These are phyloP conservation scores for Hanseniaspora nectarophila DNA, from an alignment of 805 yeast species.

Conservation along the genomic window DNA sequence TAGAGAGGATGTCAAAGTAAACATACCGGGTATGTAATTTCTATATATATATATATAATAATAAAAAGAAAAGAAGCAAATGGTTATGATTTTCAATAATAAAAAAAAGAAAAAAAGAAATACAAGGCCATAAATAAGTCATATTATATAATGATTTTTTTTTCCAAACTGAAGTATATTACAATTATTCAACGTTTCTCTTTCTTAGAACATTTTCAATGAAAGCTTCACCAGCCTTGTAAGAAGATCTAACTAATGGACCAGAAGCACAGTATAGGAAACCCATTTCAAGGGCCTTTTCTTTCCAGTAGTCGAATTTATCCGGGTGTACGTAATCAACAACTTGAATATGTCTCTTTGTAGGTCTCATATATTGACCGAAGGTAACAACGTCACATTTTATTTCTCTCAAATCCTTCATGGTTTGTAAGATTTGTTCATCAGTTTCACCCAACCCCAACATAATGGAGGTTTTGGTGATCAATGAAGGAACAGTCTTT, in stretches of 20 bases:
- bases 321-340: constrained; percentile 91
- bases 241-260: constrained; percentile 89
- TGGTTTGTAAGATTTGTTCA: constrained; percentile 67
- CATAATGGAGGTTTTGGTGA: constrained; percentile 93
- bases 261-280: constrained; percentile 95
- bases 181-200: constrained; percentile 31
- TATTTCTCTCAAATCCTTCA: constrained; percentile 61
- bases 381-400: constrained; percentile 91
- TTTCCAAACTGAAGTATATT: neutral
- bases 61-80: too few relatives aligned
- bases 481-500: constrained; percentile 53
- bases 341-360: constrained; percentile 96
- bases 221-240: constrained; percentile 96
- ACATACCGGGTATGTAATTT: constrained; percentile 33
- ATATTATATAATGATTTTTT: too few relatives aligned
- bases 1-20: constrained; percentile 41
- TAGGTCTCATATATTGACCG: constrained; percentile 98
- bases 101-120: neutral
- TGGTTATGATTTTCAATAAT: too few relatives aligned
- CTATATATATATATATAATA: neutral
- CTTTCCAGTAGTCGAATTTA: constrained; percentile 87
- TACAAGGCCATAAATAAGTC: neutral
- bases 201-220: constrained; percentile 84
- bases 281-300: constrained; percentile 75
- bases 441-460: constrained; percentile 94